Evolutionary conservation across 441 rosid species (phyloP).

Genomic region (Corymbia calophylla): DNA sequence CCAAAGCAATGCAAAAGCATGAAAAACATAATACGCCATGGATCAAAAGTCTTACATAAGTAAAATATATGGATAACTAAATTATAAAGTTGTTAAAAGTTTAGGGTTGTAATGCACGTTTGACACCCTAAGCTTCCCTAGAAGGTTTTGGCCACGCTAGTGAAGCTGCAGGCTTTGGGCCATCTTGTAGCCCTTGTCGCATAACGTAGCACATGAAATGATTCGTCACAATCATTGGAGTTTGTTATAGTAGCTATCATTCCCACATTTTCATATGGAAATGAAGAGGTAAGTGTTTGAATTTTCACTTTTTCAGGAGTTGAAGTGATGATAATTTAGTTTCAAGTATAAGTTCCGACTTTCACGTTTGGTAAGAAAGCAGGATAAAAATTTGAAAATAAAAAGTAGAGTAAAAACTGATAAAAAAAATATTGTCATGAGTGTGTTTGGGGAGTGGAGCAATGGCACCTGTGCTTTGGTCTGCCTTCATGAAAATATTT

Average conservation of each 20-base stretch:
- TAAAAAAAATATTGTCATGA: conserved; percentile 16
- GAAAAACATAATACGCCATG: neutral
- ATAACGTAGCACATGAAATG: conserved; percentile 44
- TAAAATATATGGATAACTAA: neutral
- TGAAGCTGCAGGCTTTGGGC: conserved; percentile 62
- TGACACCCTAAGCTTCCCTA: conserved; percentile 29
- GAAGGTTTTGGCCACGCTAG: conserved; percentile 50
- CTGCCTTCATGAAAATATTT: neutral
- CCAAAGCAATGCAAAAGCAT: neutral
- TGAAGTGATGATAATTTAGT: too few relatives aligned
- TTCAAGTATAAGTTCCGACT: too few relatives aligned
- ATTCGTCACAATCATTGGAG: conserved; percentile 7
- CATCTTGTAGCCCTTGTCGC: conserved; percentile 57
- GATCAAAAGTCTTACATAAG: neutral
- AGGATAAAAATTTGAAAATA: too few relatives aligned
- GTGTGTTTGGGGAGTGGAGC: conserved; percentile 37
- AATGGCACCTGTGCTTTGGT: conserved; percentile 31
- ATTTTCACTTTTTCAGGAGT: too few relatives aligned
- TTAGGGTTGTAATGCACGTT: neutral
- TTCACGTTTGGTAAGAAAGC: too few relatives aligned
- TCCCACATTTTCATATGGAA: too few relatives aligned
- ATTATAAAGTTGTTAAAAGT: neutral
- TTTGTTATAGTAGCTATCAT: too few relatives aligned
- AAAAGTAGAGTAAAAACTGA: too few relatives aligned
- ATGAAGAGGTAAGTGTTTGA: too few relatives aligned